Conservation (phyloP, 176 grass and related monocot genomes). For the Musa troglodytarum region DNA sequence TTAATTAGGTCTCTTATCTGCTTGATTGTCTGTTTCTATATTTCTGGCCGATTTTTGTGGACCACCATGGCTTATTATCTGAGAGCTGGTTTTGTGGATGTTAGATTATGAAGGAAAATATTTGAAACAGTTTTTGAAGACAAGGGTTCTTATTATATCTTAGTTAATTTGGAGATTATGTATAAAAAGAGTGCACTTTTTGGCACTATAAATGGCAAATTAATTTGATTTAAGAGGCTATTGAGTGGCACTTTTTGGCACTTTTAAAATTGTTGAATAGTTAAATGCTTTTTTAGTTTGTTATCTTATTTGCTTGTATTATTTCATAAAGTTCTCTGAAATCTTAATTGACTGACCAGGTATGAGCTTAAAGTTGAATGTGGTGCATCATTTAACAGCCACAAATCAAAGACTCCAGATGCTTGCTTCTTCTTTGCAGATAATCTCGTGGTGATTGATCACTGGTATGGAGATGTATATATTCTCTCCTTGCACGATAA, state of each 20-base stretch:
- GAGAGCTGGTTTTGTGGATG: neutral
- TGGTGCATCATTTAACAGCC: conserved; percentile 58
- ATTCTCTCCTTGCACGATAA: conserved; percentile 53
- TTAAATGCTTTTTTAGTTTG: neutral
- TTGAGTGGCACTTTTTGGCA: too few species aligned
- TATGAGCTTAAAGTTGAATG: conserved; percentile 96
- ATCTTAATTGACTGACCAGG: conserved; percentile 23
- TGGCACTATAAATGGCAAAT: too few species aligned
- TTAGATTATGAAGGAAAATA: neutral
- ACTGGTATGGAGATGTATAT: conserved; percentile 70
- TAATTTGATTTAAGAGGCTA: too few species aligned
- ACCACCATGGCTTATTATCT: too few species aligned
- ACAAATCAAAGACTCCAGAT: conserved; percentile 83
- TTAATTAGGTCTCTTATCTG: neutral
- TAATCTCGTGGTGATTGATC: conserved; percentile 70
- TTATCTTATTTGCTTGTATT: neutral
- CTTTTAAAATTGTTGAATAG: neutral
- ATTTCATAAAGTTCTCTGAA: neutral
- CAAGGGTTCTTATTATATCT: too few species aligned
- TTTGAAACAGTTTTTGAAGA: neutral
- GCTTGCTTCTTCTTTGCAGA: conserved; percentile 92
- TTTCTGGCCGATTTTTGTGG: too few species aligned
- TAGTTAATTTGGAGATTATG: too few species aligned
- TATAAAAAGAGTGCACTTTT: too few species aligned
- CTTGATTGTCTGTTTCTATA: too few species aligned